phyloP scores from a whole-genome alignment of 441 rosid species.

The Erodium moschatum region DNA sequence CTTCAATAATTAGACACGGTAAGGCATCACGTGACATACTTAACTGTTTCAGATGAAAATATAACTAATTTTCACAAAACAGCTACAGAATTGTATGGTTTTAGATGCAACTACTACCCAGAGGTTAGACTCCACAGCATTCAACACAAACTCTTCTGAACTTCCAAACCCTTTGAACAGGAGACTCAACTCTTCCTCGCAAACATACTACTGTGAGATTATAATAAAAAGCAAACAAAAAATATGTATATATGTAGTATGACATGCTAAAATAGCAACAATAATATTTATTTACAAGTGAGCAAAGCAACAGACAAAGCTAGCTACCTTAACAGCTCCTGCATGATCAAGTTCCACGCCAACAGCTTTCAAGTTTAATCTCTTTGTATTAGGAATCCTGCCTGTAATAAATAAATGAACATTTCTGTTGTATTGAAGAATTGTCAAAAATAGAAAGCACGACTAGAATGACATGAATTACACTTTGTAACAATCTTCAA shows the following conservation, averaged over 20 bases:
- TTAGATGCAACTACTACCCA: background rate
- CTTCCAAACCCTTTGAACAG: background rate
- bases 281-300: background rate
- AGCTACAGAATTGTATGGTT: background rate
- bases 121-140: background rate
- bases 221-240: background rate
- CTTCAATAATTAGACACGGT: too few species aligned
- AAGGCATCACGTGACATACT: too few species aligned
- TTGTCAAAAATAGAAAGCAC: background rate
- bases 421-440: background rate
- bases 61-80: too few species aligned
- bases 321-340: slow-evolving; percentile 81
- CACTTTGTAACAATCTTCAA: too few species aligned
- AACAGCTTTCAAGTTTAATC: slow-evolving; percentile 75
- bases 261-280: background rate
- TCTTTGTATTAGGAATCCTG: slow-evolving; percentile 64
- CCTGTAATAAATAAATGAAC: slow-evolving; percentile 35
- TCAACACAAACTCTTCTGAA: background rate
- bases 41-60: background rate
- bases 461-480: too few species aligned
- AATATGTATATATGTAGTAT: background rate
- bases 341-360: slow-evolving; percentile 70
- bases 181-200: background rate
- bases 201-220: background rate
- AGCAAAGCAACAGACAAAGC: slow-evolving; percentile 14